Conservation (phyloP, 176 grass and related monocot genomes). For the Oryza longistaminata region DNA sequence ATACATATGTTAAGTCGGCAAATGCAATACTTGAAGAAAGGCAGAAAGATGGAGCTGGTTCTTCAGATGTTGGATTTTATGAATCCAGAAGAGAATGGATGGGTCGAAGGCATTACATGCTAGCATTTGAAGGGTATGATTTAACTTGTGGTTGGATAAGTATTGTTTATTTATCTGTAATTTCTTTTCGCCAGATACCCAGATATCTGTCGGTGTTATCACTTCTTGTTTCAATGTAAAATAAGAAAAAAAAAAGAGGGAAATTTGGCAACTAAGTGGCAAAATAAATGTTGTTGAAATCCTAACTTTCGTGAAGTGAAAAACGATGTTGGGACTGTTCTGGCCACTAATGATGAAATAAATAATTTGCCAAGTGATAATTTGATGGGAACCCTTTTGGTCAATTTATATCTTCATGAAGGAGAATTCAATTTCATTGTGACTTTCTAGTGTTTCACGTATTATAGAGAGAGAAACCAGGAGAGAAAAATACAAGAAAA, state of each 20-base stretch:
- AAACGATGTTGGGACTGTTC: not conserved
- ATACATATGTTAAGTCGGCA: slow-evolving; percentile 53
- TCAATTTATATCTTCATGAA: slow-evolving; percentile 4
- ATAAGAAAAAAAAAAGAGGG: not conserved
- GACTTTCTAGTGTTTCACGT: not conserved
- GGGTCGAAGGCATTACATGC: slow-evolving; percentile 82
- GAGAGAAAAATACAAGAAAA: not conserved
- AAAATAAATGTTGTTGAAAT: slow-evolving; percentile 4
- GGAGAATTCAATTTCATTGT: not conserved
- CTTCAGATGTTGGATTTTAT: slow-evolving; percentile 77
- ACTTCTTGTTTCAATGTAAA: not conserved
- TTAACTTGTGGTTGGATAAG: slow-evolving; percentile 13
- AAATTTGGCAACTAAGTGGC: not conserved
- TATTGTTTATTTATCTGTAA: slow-evolving; percentile 38
- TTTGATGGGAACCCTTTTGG: not conserved
- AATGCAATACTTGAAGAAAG: slow-evolving; percentile 69
- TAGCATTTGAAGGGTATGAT: slow-evolving; percentile 83
- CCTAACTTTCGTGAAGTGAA: slow-evolving; percentile 24
- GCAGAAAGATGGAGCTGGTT: slow-evolving; percentile 57
- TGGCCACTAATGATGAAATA: slow-evolving; percentile 1
- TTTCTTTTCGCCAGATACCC: not conserved
- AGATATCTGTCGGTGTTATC: not conserved
- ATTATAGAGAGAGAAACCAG: slow-evolving; percentile 16
- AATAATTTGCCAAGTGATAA: slow-evolving; percentile 16
- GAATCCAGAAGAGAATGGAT: slow-evolving; percentile 95